Evolutionary conservation across 345 rosid species (phyloP), one percentile per base, ranked within the genome.

Genomic region (Murraya paniculata): DNA sequence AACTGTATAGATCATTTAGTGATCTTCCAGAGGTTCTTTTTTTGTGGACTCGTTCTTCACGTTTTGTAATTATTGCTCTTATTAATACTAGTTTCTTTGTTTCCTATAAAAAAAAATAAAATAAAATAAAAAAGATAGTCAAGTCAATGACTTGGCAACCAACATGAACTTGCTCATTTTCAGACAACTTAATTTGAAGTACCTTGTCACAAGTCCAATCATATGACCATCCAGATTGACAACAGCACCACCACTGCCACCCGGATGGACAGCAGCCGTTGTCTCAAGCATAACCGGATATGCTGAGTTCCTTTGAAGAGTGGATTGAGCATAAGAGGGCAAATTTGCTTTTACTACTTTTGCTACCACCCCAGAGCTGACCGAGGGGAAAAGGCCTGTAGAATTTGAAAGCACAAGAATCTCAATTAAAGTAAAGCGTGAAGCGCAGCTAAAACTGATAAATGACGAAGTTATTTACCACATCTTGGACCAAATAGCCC

Each of bases 121-220:
- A 39, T 9, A 45, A 11, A 41, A 41, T 41, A 2, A 41, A 41
- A 41, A 41, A 41, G 4, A 41, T 11, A 68, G 45, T 39, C 3
- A 8, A 38, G 22, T 14, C 21, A 41, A 41, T 7, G n/a, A 14
- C 31, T 57, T 9, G 68, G 41, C 25, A 41, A 25, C 50, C 65
- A 10, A 21, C 10, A 68, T 18, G 62, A 59, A 53, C 59, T 27
- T 22, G 67, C 38, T 65, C 56, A 19, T 4, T 45, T 69, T 39
- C 22, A 24, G 50, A 66, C n/a, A 27, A 64, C 19, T 57, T 27
- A 35, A 80, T 28, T 70, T 4, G 56, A 58, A 9, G n/a, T 82
- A 96, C 99, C 98, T 94, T 65, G 98, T 94, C 76, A 93, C 90
- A 79, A 95, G 97, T 80, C 97, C 99, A 75, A 95, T 88, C 97